Conservation (phyloP, 2,329 filamentous ascomycete genomes). For the Drechslerella dactyloides region DNA sequence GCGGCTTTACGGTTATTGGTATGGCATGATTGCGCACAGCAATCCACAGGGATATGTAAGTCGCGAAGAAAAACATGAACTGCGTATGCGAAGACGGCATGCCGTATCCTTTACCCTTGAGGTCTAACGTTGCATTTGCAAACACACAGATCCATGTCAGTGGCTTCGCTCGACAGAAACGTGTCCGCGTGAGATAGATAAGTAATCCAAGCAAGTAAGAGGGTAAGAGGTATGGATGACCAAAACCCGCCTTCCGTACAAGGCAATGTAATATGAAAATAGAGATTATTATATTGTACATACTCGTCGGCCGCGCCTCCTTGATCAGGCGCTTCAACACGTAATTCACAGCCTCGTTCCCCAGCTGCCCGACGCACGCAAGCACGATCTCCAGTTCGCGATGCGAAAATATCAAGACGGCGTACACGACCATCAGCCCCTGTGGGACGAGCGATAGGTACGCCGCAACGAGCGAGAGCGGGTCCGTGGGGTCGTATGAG, state of each 20-base stretch:
- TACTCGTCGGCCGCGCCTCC: constrained; percentile 83
- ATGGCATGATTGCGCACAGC: constrained; percentile 75
- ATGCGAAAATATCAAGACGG: constrained; percentile 85
- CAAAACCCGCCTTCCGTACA: too few relatives aligned
- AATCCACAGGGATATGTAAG: constrained; percentile 83
- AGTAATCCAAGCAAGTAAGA: too few relatives aligned
- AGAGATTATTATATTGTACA: constrained; percentile 56
- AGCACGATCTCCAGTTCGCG: constrained; percentile 87
- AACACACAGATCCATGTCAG: too few relatives aligned
- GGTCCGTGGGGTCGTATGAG: constrained; percentile 89
- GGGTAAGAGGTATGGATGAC: too few relatives aligned
- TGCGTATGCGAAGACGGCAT: constrained; percentile 97
- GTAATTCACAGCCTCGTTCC: constrained; percentile 91
- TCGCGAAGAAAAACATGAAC: constrained; percentile 88
- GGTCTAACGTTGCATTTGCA: constrained; percentile 54
- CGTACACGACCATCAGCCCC: constrained; percentile 86
- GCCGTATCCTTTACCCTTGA: constrained; percentile 90
- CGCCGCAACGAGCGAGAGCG: constrained; percentile 83
- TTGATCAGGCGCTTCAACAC: constrained; percentile 86
- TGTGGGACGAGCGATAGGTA: constrained; percentile 95
- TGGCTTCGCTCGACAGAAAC: too few relatives aligned
- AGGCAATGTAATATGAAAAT: constrained; percentile 8
- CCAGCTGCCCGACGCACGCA: constrained; percentile 90
- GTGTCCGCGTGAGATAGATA: constrained; percentile 4
- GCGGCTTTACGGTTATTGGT: constrained; percentile 57